Percentiles rank a stretch among this genome's conserved stretches.
Evolutionary conservation across 345 rosid genomes (phyloP).

Genomic region (Camelina hispida): DNA sequence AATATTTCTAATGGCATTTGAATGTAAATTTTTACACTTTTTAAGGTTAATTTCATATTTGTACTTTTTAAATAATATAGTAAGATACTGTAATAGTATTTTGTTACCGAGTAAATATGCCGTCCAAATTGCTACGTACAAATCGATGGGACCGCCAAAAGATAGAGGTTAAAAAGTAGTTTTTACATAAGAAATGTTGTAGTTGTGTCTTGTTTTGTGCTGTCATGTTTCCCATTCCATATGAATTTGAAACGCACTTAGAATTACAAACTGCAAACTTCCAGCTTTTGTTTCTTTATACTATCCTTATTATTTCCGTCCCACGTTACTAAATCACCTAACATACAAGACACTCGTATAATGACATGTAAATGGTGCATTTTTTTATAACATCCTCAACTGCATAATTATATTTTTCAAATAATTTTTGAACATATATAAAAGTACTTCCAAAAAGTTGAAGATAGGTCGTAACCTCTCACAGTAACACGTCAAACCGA

Average conservation of each 20-base stretch:
- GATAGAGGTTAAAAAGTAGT: too few species aligned
- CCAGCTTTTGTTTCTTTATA: not conserved
- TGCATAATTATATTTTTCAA: too few species aligned
- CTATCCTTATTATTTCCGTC: not conserved
- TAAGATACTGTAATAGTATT: not conserved
- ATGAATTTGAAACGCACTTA: constrained; percentile 9
- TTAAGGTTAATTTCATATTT: too few species aligned
- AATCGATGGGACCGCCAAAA: constrained; percentile 1
- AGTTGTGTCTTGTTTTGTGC: not conserved
- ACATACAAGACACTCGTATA: constrained; percentile 1
- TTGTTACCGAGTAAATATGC: constrained; percentile 13
- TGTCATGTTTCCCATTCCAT: constrained; percentile 2
- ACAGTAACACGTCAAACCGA: constrained; percentile 38
- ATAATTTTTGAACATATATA: not conserved
- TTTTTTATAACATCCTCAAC: not conserved
- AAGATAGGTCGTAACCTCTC: constrained; percentile 18
- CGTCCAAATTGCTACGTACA: constrained; percentile 6
- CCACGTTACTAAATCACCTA: constrained; percentile 6
- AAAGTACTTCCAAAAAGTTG: not conserved
- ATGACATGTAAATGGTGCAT: not conserved
- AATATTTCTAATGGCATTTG: too few species aligned
- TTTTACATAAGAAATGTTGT: not conserved
- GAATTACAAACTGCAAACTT: not conserved
- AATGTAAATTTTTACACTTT: too few species aligned
- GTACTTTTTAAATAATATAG: too few species aligned